phyloP scores from a whole-genome alignment of 139 green algal species.

The Nannochloris sp. region DNA sequence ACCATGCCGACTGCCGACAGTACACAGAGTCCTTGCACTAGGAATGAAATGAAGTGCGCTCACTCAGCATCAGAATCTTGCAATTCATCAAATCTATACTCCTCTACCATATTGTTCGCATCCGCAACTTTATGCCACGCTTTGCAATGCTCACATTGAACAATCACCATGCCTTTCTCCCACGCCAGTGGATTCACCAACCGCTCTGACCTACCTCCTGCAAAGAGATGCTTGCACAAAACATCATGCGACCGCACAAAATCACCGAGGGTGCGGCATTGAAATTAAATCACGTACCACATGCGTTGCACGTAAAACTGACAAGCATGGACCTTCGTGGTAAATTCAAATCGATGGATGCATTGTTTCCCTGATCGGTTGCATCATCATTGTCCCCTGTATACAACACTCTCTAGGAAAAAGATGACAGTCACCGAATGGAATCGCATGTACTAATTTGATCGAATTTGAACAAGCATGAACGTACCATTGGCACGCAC shows the following conservation, averaged over 20 bases:
- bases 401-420: too few relatives aligned
- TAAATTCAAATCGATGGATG: slow-evolving; percentile 25
- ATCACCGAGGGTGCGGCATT: background rate
- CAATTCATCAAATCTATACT: slow-evolving; percentile 23
- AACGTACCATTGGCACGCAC: too few relatives aligned
- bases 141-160: slow-evolving; percentile 22
- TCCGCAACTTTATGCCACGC: slow-evolving; percentile 31
- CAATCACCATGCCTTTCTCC: slow-evolving; percentile 28
- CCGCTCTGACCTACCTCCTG: slow-evolving; percentile 19
- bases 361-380: background rate
- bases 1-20: too few relatives aligned
- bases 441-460: too few relatives aligned
- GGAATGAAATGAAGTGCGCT: background rate
- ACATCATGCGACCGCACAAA: background rate
- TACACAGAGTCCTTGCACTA: background rate
- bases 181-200: slow-evolving; percentile 29
- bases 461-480: too few relatives aligned
- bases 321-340: slow-evolving; percentile 21
- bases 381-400: too few relatives aligned
- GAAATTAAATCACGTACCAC: background rate
- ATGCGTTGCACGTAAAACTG: slow-evolving; percentile 26
- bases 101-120: slow-evolving; percentile 27
- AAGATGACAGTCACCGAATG: too few relatives aligned
- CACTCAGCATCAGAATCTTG: background rate
- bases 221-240: background rate